Conservation (phyloP, 805 yeast genomes). For the Babjeviella inositovora region DNA sequence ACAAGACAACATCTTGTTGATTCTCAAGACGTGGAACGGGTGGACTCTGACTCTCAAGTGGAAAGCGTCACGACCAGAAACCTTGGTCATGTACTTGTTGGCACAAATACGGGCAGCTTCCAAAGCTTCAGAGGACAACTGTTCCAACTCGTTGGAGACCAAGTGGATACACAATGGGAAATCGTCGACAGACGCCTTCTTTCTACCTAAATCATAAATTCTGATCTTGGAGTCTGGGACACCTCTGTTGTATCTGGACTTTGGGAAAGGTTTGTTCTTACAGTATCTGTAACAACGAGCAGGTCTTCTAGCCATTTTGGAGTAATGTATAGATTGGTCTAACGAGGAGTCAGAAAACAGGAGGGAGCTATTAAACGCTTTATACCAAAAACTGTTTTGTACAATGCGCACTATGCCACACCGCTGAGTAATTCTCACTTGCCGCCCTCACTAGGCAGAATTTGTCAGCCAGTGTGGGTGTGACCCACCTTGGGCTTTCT, state of each 20-base stretch:
- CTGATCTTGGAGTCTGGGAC: conserved; percentile 99
- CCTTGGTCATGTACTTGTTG: conserved; percentile 96
- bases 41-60: conserved; percentile 99
- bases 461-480: no score
- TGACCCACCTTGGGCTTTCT: no score
- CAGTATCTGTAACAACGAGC: conserved; percentile 99
- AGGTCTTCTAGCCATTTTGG: conserved; percentile 99
- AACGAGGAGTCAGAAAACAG: no score
- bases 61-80: conserved; percentile 98
- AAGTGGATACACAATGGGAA: conserved; percentile 99
- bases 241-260: conserved; percentile 99
- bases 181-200: conserved; percentile 99
- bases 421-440: no score
- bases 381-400: no score
- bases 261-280: conserved; percentile 99
- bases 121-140: conserved; percentile 97
- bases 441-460: no score
- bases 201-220: conserved; percentile 98
- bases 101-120: conserved; percentile 99
- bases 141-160: conserved; percentile 98
- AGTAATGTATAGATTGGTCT: no score
- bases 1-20: conserved; percentile 99
- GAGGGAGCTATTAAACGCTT: no score
- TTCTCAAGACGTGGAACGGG: conserved; percentile 99
- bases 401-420: no score